Evolutionary conservation across 2,329 filamentous ascomycete genomes (phyloP), one percentile per base, ranked within the genome.

Genomic region (Penicillium sp.): DNA sequence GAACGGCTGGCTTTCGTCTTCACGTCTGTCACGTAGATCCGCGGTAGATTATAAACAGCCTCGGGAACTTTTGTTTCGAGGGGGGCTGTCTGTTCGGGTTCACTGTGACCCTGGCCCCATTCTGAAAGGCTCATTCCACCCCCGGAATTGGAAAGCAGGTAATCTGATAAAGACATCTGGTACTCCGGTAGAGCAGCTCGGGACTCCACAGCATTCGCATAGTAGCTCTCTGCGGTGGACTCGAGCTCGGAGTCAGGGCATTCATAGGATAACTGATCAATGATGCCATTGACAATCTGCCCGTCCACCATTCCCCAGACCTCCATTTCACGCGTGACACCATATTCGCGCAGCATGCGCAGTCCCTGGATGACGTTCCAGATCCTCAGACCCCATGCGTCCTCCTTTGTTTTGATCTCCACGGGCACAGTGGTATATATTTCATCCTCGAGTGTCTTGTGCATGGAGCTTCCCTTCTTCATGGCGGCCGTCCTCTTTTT

Each of bases 281-380:
- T 95, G 46, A 97, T 78, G 1, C 94, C 94, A 63, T 90, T 94
- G 55, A 97, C 86, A 21, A 97, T 78, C 63, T 95, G 84, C 1
- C 88, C 91, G 53, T 94, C 86, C 2, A 97, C 72, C 11, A 88
- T 75, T 0, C 93, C 94, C 91, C 93, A 97, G 3, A 97, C 81
- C 64, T 92, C 88, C 24, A 93, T 71, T 72, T 93, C 89, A 16
- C 90, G 79, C 2, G 90, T 92, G 54, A 88, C 76, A 3, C 90
- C 89, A 1, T 81, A 86, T 11, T 88, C 83, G 5, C 87, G 80
- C 49, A 93, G 75, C 1, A 86, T 90, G 16, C 89, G 83, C 46
- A 97, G 68, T 0, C 92, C 92, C 67, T 96, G 90, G 32, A 97
- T 88, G 9, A 94, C 80, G 70, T 97, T 97, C 92, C 92, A 97